A percentile compares a stretch with the other conserved stretches of the same genome.
Conservation (phyloP, 139 green algal genomes). For the Chlorella sp. region DNA sequence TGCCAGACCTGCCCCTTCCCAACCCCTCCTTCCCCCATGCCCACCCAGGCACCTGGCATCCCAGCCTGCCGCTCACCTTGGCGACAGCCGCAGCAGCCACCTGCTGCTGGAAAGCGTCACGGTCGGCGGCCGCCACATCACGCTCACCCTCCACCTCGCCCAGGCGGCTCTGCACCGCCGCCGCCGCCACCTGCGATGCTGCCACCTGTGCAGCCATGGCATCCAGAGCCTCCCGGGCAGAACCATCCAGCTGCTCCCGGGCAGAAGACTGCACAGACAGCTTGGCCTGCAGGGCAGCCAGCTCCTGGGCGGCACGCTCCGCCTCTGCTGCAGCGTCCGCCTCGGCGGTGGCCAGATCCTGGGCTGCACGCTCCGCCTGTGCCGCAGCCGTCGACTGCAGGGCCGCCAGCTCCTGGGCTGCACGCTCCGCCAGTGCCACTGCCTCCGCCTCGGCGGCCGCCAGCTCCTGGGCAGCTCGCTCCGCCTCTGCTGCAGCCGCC, state of each 20-base stretch:
- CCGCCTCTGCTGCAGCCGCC: background rate
- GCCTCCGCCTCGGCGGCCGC: background rate
- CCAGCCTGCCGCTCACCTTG: background rate
- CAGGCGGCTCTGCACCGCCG: background rate
- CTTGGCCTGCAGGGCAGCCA: background rate
- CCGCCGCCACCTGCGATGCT: background rate
- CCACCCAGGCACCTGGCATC: no score
- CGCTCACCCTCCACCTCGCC: background rate
- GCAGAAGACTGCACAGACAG: background rate
- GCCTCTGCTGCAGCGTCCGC: background rate
- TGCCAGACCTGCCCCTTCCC: background rate
- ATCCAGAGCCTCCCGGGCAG: background rate
- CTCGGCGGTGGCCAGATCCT: background rate
- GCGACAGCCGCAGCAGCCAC: background rate
- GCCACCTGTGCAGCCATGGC: background rate
- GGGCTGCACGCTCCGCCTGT: no score
- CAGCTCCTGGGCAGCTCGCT: background rate
- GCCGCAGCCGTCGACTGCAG: background rate
- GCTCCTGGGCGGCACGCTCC: background rate
- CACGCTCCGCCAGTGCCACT: no score
- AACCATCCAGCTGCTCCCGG: background rate
- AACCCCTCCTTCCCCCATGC: background rate
- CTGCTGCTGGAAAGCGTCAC: slow-evolving; percentile 15
- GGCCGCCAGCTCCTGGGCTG: background rate
- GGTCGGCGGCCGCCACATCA: slow-evolving; percentile 20